Conservation (phyloP, 2,329 filamentous ascomycete genomes). For the Alternaria atra region DNA sequence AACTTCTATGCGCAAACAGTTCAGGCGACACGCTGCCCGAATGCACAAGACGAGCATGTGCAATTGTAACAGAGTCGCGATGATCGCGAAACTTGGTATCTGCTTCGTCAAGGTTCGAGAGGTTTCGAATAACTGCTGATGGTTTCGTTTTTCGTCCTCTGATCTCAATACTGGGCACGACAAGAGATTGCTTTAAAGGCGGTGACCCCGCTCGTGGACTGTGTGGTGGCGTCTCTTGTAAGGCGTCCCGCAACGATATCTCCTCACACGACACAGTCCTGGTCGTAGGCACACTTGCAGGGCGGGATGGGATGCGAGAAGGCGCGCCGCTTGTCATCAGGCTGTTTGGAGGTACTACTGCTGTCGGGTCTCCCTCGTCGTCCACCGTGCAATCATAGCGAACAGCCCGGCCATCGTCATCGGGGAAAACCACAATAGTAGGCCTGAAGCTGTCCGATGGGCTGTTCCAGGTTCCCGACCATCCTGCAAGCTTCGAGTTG, state of each 20-base stretch:
- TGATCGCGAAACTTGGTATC: constrained; percentile 42
- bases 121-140: constrained; percentile 17
- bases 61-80: constrained; percentile 44
- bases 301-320: constrained; percentile 32
- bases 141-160: constrained; percentile 8
- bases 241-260: background rate
- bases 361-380: constrained; percentile 31
- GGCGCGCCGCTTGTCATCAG: constrained; percentile 30
- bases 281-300: constrained; percentile 28
- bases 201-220: background rate
- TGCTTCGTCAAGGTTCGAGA: constrained; percentile 43
- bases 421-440: constrained; percentile 39
- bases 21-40: constrained; percentile 28
- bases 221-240: background rate
- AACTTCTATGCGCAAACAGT: constrained; percentile 34
- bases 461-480: constrained; percentile 35
- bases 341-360: constrained; percentile 44
- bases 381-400: constrained; percentile 23
- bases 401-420: constrained; percentile 28
- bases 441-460: constrained; percentile 31
- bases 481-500: constrained; percentile 43
- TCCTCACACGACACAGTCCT: constrained; percentile 25
- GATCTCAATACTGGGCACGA: constrained; percentile 17
- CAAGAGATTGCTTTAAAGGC: constrained; percentile 7
- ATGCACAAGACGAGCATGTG: constrained; percentile 35